Base-by-base conservation (phyloP, 2,329 filamentous ascomycete genomes). In the Cytospora chrysosperma region DNA sequence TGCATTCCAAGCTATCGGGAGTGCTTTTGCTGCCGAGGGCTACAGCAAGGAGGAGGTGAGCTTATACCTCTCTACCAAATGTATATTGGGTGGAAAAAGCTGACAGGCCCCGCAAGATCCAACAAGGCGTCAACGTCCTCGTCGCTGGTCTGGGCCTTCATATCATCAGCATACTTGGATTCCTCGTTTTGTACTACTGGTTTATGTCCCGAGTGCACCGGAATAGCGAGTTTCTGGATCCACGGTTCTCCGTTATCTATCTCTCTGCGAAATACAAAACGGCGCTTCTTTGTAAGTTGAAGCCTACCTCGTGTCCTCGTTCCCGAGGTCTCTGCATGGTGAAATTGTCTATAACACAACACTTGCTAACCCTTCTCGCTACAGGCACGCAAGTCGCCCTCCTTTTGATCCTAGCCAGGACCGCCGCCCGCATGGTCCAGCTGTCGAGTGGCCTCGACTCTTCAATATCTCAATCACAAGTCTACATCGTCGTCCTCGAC, bases 61-160 rank as follows among this genome's bases (percentile, higher is more conserved):
- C 72, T 30, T 27, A 30, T 15, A 32, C 10, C 12, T 10, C 2
- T 40, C 37, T 10, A 40, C 5, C n/a, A n/a, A 21, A 34, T 63
- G 56, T 37, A 55, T 32, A 9, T 32, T 8, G 24, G 19, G 2
- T 26, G 24, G 13, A 52, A 65, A n/a, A 53, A 68, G 26, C 60
- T 67, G 30, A 57, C 52, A 24, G 61, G 30, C 5, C 10, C 24
- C 2, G 40, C 28, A 15, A 77, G 76, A 71, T 71, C 59, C 61
- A 62, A 24, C 71, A 74, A 68, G 72, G 80, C 12, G 64, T 74
- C 30, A 72, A 71, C 27, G 71, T 84, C 15, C 70, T 81, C n/a
- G 72, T 80, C 8, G 76, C 72, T 2, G 82, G 81, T 9, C 67
- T 84, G 15, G 77, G 71, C 1, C 70, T 84, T 24, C 81, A 83